These are phyloP conservation scores for Bremia lactucae DNA, from an alignment of 352 stramenopile species.

Conservation along the genomic window DNA sequence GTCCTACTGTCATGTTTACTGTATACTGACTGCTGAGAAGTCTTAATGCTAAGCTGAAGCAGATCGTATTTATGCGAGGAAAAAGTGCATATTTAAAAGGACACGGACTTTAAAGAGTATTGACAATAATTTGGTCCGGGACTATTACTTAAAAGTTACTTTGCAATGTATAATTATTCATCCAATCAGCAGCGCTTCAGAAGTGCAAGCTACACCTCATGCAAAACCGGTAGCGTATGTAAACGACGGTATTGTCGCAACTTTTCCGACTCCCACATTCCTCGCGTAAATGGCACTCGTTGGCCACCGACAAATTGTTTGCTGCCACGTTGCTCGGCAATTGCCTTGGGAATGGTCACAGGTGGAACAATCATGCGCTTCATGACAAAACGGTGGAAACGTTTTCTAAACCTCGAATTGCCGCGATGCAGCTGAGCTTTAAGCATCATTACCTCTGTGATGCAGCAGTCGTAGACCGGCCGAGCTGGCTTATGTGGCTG, in stretches of 20 bases:
- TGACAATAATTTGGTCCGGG: too few species aligned
- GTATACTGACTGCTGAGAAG: too few species aligned
- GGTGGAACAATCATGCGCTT: constrained; percentile 42
- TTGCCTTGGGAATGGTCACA: constrained; percentile 38
- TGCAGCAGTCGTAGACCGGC: constrained; percentile 18
- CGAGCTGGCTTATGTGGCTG: constrained; percentile 3
- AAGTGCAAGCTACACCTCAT: too few species aligned
- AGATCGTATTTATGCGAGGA: too few species aligned
- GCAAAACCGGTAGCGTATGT: constrained; percentile 16
- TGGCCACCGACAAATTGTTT: constrained; percentile 40
- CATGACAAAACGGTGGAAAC: constrained; percentile 56
- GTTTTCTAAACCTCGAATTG: constrained; percentile 17
- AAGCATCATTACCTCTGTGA: constrained; percentile 19
- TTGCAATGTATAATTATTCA: too few species aligned
- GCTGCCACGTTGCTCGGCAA: constrained; percentile 27
- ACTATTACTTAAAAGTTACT: too few species aligned
- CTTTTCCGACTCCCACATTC: constrained; percentile 66
- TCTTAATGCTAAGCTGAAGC: too few species aligned
- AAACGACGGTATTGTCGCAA: constrained; percentile 21
- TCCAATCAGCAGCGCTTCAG: too few species aligned
- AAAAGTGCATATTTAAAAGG: too few species aligned
- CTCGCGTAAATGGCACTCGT: constrained; percentile 47
- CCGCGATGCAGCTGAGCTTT: constrained; percentile 14
- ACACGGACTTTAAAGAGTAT: too few species aligned
- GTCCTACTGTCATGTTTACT: too few species aligned